Conservation (phyloP, 306 rosid genomes). For the cucumber (Cucumis sativus) region DNA sequence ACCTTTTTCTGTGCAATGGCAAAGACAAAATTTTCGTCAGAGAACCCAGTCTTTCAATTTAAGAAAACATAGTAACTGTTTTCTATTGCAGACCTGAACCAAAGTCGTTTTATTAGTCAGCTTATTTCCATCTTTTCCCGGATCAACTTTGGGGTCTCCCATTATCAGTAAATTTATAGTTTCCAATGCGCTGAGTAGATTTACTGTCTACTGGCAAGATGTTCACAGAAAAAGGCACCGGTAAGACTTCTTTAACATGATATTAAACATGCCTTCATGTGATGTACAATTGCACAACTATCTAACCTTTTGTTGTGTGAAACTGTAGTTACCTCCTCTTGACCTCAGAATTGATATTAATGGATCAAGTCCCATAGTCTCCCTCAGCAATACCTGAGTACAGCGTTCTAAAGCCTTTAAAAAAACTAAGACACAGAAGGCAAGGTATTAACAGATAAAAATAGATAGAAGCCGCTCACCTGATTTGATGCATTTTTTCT, state of each 20-base stretch:
- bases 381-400: conserved; percentile 70
- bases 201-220: conserved; percentile 91
- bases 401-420: conserved; percentile 9
- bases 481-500: conserved; percentile 71
- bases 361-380: conserved; percentile 79
- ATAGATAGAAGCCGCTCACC: conserved; percentile 35
- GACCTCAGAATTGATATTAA: conserved; percentile 61
- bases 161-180: conserved; percentile 56
- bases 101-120: conserved; percentile 59
- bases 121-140: conserved; percentile 66
- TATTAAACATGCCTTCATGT: not conserved
- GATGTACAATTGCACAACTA: conserved; percentile 24
- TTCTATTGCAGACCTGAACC: conserved; percentile 53
- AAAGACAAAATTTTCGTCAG: conserved; percentile 19
- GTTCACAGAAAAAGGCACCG: conserved; percentile 24
- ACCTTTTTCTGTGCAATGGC: conserved; percentile 46
- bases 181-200: conserved; percentile 74
- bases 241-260: conserved; percentile 17
- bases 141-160: conserved; percentile 66
- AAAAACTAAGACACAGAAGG: conserved; percentile 1
- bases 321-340: conserved; percentile 59
- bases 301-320: conserved; percentile 93
- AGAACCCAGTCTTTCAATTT: conserved; percentile 11
- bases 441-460: not conserved
- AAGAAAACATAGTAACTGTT: conserved; percentile 2